Evolutionary conservation across 257 asterid species (phyloP), one percentile per base, ranked within the genome.

Genomic region (Scutellaria minor): DNA sequence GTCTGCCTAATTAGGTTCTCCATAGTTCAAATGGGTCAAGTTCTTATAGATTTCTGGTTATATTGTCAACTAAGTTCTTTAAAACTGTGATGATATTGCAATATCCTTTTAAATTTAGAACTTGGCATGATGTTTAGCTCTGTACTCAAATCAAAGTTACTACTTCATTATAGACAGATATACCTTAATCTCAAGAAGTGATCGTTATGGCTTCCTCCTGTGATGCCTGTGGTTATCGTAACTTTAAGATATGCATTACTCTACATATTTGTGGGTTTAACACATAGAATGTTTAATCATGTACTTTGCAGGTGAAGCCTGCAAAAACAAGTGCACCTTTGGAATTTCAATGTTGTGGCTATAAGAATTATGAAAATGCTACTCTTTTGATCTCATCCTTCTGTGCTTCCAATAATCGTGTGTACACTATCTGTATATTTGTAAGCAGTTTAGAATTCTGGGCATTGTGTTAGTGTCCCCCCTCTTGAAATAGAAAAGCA

Each of bases 171-270:
- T 59, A 15, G 59, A 20, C 75, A 95, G 99, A 92, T 80, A 92
- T 95, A 24, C 2, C 27, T 24, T 24, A 1, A 1, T 24, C 2
- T 24, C 27, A 2, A 24, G 27, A 95, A 84, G 97, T 92, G 53
- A 86, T 95, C 58, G 97, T 95, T 50, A 95, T 95, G 99, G 96
- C 98, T 40, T 81, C 97, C 58, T 52, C 96, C 48, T 95, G 98
- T 75, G 99, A 92, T 72, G 18, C 85, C 27, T 95, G 99, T 78
- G 27, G 27, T 24, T 1, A 24, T 24, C 27, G 27, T 24, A 24
- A 24, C 27, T 88, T 97, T 24, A 2, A 1, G 27, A 2, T 24
- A 1, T 24, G 2, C 1, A 24, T 24, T 24, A 24, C 31, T 71
- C 44, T 52, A 7, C 10, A 13, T 73, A 31, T 51, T 53, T 56